Evolutionary conservation across 1,284 basidiomycete genomes (phyloP), one percentile per base, ranked within the genome.

Genomic region (Rhodotorula sp.): DNA sequence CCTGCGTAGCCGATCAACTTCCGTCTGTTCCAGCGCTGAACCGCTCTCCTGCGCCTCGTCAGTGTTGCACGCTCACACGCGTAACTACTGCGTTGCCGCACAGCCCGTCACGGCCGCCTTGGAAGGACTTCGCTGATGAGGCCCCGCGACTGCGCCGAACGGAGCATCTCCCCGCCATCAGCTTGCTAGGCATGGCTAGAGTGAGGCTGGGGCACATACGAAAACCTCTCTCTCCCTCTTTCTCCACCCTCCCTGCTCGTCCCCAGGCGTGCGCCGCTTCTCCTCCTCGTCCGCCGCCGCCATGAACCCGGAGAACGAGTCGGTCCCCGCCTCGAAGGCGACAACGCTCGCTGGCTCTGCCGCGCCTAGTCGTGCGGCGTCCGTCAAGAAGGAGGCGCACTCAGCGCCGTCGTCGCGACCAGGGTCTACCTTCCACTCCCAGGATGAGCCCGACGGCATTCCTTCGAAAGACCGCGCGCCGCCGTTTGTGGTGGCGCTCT

Each of bases 401-500:
- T 10, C 39, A 9, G 54, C 67, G 46, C 65, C 66, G n/a, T 19
- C 56, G 24, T 73, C 72, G 46, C 65, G 68, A 4, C 64, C 72
- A 4, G 34, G 61, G 8, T 73, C 72, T 32, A 56, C 67, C 30
- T 63, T 60, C 66, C 36, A 66, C 46, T 29, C 44, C n/a, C 53
- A 64, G 59, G 68, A 65, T n/a, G 62, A 71, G 30, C 46, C 34
- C 30, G 61, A 39, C 13, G 59, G 62, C 32, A 49, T 62, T 20
- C 49, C 53, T 22, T 49, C 62, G 55, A 74, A 74, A 66, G 73
- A 74, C 47, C 70, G 65, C 48, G 73, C 73, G 6, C 73, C 73
- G 30, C 47, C 47, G 10, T 72, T 72, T 55, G 70, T 69, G 49
- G 73, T 74, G 39, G 63, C 71, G 24, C 70, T 72, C 58, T 74